These are phyloP conservation scores for Leccinum rimulosum DNA, from an alignment of 768 basidiomycete species.

Conservation along the genomic window DNA sequence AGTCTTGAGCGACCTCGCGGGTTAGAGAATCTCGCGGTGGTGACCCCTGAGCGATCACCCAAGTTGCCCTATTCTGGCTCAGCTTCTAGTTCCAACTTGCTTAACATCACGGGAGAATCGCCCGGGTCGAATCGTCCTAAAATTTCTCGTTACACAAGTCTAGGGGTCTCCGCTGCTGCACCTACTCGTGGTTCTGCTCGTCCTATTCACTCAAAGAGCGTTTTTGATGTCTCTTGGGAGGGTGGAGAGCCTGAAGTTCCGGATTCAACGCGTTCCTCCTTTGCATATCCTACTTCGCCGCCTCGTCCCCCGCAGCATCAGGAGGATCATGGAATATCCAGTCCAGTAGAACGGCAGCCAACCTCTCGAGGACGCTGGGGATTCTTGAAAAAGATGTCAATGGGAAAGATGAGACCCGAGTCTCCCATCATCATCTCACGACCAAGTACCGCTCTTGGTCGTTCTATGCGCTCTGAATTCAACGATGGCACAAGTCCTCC, in stretches of 20 bases:
- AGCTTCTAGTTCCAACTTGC: conserved; percentile 67
- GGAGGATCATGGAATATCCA: conserved; percentile 14
- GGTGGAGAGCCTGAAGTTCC: conserved; percentile 15
- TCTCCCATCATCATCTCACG: conserved; percentile 39
- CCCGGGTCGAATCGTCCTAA: conserved; percentile 36
- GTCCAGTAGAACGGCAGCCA: conserved; percentile 26
- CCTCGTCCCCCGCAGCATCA: conserved; percentile 19
- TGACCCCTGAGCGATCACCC: conserved; percentile 40
- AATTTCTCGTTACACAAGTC: conserved; percentile 60
- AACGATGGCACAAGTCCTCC: conserved; percentile 24
- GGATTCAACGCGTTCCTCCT: conserved; percentile 23
- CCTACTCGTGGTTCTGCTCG: conserved; percentile 37
- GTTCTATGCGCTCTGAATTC: conserved; percentile 14
- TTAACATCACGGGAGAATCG: conserved; percentile 35
- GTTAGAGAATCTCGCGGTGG: conserved; percentile 26
- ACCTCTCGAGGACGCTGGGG: conserved; percentile 72
- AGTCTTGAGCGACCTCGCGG: conserved; percentile 30
- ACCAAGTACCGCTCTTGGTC: conserved; percentile 34
- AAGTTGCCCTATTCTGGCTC: conserved; percentile 56
- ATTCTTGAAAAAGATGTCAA: conserved; percentile 97
- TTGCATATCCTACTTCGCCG: conserved; percentile 27
- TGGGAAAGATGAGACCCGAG: conserved; percentile 85
- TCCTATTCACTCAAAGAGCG: conserved; percentile 38
- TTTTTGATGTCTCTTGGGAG: conserved; percentile 52
- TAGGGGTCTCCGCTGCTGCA: conserved; percentile 47